Conservation (phyloP, 371 early-diverging fungal species). For the Mortierella sp. region DNA sequence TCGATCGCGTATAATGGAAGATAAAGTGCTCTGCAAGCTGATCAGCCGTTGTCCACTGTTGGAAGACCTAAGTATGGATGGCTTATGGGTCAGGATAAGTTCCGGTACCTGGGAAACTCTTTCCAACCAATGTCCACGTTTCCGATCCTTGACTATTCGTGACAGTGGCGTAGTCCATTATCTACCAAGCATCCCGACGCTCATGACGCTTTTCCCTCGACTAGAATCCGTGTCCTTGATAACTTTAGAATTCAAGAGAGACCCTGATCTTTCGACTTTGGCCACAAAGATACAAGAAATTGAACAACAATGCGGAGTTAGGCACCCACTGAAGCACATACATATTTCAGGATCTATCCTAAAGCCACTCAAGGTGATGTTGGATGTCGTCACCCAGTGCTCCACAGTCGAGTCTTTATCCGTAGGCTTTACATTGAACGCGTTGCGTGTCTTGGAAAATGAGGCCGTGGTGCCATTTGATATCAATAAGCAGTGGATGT, state of each 20-base stretch:
- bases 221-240: slow-evolving; percentile 14
- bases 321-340: slow-evolving; percentile 22
- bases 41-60: slow-evolving; percentile 13
- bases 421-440: slow-evolving; percentile 20
- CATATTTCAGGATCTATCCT: slow-evolving; percentile 18
- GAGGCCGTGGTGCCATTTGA: not conserved
- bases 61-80: slow-evolving; percentile 30
- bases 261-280: slow-evolving; percentile 28
- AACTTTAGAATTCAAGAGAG: slow-evolving; percentile 9
- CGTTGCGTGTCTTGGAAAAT: slow-evolving; percentile 1
- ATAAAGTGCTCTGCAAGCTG: slow-evolving; percentile 13
- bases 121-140: slow-evolving; percentile 12
- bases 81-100: slow-evolving; percentile 21
- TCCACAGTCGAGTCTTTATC: slow-evolving; percentile 17
- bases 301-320: slow-evolving; percentile 1
- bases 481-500: slow-evolving; percentile 12
- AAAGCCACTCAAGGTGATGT: slow-evolving; percentile 17
- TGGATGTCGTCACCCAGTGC: slow-evolving; percentile 23
- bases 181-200: slow-evolving; percentile 8
- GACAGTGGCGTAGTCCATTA: slow-evolving; percentile 10
- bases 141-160: slow-evolving; percentile 16
- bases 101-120: slow-evolving; percentile 16
- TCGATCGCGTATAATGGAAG: slow-evolving; percentile 20
- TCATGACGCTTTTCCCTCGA: slow-evolving; percentile 21
- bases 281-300: not conserved